Base-by-base conservation (phyloP, 208 protist genomes). In the Leishmania martiniquensis region DNA sequence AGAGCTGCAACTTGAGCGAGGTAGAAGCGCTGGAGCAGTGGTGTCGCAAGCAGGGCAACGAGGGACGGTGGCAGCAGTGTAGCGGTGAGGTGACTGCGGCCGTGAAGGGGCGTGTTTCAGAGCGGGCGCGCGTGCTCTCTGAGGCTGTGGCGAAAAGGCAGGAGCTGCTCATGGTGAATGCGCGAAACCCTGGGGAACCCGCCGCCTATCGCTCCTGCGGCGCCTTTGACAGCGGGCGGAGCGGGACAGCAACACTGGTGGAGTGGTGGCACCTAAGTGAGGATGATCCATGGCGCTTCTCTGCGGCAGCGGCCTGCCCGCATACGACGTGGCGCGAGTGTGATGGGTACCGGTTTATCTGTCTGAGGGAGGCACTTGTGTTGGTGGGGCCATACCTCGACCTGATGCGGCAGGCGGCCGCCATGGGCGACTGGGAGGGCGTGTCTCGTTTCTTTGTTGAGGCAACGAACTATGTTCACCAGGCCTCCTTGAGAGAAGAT, bases 231-330 rank as follows among this genome's bases (percentile, higher is more conserved):
- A 55, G 39, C 45, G 55, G 67, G 20, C 66, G 74, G 5, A 63
- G 57, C 9, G 47, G 34, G 3, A 67, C 39, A 15, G 66, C 80
- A 29, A 49, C 62, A n/a, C 32, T 84, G 9, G 75, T 79, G 37
- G 39, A 63, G 75, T 84, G 80, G 80, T 84, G 80, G 80, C 69
- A 60, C 17, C 70, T 84, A 44, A 72, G 68, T 34, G 37, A 7
- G 12, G 62, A 42, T 44, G 70, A 69, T 44, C 75, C 80, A 62
- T 84, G 80, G 80, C 7, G 17, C 32, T 84, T 75, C n/a, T 45
- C 75, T 1, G 29, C 72, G 60, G 20, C 29, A 4, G 42, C 59
- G 2, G 32, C 32, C 25, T 39, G 29, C 42, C n/a, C 37, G 13
- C 37, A 25, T 1, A 45, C 66, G 20, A 45, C 37, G 12, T 15